A percentile compares a stretch with the other conserved stretches of the same genome.
phyloP scores from a whole-genome alignment of 2,329 filamentous ascomycete species.

The Iodosphaeria phyllophila region DNA sequence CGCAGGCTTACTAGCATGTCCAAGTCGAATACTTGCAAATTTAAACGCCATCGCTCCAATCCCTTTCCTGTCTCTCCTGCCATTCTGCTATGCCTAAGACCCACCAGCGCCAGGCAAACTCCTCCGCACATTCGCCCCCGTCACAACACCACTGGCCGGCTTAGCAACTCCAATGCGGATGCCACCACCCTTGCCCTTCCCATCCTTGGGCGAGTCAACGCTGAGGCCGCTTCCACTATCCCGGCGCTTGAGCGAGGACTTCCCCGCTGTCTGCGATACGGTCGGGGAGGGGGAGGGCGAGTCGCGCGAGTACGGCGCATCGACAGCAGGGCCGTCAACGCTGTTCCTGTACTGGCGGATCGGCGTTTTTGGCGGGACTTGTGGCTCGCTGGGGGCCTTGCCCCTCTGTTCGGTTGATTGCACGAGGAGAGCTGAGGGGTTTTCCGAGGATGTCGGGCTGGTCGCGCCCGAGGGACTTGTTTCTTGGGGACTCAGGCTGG shows the following conservation, averaged over 20 bases:
- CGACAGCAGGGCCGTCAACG: constrained; percentile 4
- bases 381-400: constrained; percentile 3
- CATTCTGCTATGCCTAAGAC: no score
- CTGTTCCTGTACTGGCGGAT: no score
- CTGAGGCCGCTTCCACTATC: constrained; percentile 19
- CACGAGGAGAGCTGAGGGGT: no score
- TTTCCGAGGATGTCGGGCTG: constrained; percentile 1
- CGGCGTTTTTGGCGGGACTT: no score
- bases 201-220: constrained; percentile 17
- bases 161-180: constrained; percentile 21
- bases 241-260: constrained; percentile 4
- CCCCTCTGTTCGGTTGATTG: no score
- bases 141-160: constrained; percentile 17
- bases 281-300: constrained; percentile 5
- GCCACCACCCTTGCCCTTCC: constrained; percentile 14
- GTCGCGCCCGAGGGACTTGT: not conserved
- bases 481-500: constrained; percentile 3
- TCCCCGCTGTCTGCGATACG: constrained; percentile 3
- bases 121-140: constrained; percentile 4
- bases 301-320: constrained; percentile 3
- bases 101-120: not conserved
- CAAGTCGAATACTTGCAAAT: no score
- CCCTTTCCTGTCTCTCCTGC: no score
- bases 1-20: no score
- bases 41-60: no score